Base-by-base conservation (phyloP, 2,329 filamentous ascomycete species). In the Trichoderma harzianum region DNA sequence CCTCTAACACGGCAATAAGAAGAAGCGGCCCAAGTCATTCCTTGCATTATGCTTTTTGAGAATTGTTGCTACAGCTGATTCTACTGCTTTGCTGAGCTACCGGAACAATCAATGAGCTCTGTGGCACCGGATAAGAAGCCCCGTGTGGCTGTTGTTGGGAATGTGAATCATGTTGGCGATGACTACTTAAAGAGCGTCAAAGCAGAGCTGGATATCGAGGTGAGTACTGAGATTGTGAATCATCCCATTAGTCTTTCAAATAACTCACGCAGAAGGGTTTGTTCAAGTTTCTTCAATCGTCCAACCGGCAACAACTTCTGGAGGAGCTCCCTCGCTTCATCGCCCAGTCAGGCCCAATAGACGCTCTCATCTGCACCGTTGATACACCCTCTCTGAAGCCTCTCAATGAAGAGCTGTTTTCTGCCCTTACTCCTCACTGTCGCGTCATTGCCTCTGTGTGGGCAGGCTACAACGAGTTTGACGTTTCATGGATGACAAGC, bases 311-410 rank as follows among this genome's bases (percentile, higher is more conserved):
- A 10, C 78, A 84, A 72, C 80, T 82, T 0, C 74, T 82, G 21
- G 71, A 77, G 3, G 74, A 77, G 65, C 76, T 86, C 1, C 83
- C 51, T 21, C 64, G 83, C 4, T 76, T 81, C 69, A 78, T 84
- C 14, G 72, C 75, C 3, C 58, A 76, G 51, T 68, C 79, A 8
- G 84, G 85, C 0, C 83, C 84, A 0, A 81, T 86, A 30, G 82
- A 86, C 60, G 85, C 82, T 0, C 82, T 87, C 68, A 80, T 87
- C 66, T 80, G 87, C 71, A 82, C 83, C n/a, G 85, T 87, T 81
- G 85, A 84, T 12, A 85, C 84, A 2, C 78, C 79, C 11, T 83
- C 84, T 0, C 86, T 83, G 68, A 84, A 86, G 68, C 85, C 85
- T 0, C 86, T 87, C 70, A 81, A 86, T 72, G 78, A 81, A n/a